phyloP scores from a whole-genome alignment of 345 rosid species.

The Eucalyptus camaldulensis region DNA sequence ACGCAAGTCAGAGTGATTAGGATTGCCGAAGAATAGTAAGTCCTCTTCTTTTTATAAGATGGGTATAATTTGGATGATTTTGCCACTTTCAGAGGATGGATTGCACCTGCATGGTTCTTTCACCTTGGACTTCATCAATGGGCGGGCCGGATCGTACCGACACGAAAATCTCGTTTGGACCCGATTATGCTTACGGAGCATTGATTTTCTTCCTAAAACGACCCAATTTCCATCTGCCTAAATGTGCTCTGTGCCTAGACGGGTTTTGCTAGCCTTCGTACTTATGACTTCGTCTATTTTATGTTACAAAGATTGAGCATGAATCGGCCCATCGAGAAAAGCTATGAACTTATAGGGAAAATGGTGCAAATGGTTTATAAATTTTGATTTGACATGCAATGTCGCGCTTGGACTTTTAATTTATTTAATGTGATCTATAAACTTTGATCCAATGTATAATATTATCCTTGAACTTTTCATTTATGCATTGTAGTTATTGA shows the following conservation, averaged over 20 bases:
- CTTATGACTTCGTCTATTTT: not conserved
- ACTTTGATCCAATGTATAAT: accelerated
- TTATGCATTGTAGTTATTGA: not conserved
- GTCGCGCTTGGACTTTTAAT: accelerated
- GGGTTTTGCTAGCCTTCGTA: not conserved
- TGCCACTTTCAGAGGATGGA: not conserved
- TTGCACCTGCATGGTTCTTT: not conserved
- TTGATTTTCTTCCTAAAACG: not conserved
- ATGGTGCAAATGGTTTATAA: not conserved
- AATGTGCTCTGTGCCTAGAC: not conserved
- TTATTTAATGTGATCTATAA: no score
- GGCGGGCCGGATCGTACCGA: not conserved
- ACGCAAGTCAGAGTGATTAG: not conserved
- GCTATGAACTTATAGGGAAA: not conserved
- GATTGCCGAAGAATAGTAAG: not conserved
- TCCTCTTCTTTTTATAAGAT: not conserved
- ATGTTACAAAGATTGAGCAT: not conserved
- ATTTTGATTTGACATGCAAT: accelerated
- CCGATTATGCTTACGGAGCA: not conserved
- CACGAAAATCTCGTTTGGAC: not conserved
- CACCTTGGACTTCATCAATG: not conserved
- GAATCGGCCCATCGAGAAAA: not conserved
- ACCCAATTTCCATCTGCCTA: not conserved
- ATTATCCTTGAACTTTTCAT: not conserved
- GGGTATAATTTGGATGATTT: not conserved